Conservation (phyloP, 73 alveolate species). For the Paramecium caudatum region DNA sequence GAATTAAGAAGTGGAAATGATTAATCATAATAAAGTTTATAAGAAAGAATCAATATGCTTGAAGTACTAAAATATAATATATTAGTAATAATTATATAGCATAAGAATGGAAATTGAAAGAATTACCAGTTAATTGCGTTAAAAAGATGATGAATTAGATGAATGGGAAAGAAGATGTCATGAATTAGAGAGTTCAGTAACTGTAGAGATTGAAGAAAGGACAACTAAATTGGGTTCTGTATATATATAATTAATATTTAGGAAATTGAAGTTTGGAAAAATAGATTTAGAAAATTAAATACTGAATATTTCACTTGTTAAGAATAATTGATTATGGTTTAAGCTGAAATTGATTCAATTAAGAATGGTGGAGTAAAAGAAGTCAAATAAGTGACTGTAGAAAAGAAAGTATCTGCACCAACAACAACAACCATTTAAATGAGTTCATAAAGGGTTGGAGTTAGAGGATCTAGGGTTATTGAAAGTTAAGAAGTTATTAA, state of each 20-base stretch:
- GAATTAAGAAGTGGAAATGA: slow-evolving; percentile 57
- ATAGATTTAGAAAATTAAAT: slow-evolving; percentile 51
- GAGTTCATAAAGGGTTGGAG: neutral
- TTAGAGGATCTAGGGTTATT: slow-evolving; percentile 46
- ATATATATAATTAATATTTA: neutral
- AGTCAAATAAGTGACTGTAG: slow-evolving; percentile 51
- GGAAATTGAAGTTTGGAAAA: slow-evolving; percentile 62
- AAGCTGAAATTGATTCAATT: slow-evolving; percentile 45
- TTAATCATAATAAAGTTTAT: neutral
- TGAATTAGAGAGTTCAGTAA: slow-evolving; percentile 5
- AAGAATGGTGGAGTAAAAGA: slow-evolving; percentile 64
- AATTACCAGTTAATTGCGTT: neutral
- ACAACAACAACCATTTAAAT: slow-evolving; percentile 9
- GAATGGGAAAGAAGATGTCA: slow-evolving; percentile 18
- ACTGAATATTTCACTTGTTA: slow-evolving; percentile 15
- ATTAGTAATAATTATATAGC: neutral
- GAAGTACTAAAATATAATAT: neutral
- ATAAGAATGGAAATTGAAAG: slow-evolving; percentile 24
- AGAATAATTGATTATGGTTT: slow-evolving; percentile 40
- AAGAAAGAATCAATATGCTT: neutral
- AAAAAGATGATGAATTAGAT: neutral
- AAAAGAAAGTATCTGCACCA: slow-evolving; percentile 52
- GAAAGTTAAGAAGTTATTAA: neutral
- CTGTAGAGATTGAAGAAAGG: slow-evolving; percentile 41
- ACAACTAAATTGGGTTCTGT: neutral